Percentiles rank a stretch among this genome's conserved stretches.
Evolutionary conservation across 371 early-diverging fungal genomes (phyloP).

Genomic region (Mortierella sp.): DNA sequence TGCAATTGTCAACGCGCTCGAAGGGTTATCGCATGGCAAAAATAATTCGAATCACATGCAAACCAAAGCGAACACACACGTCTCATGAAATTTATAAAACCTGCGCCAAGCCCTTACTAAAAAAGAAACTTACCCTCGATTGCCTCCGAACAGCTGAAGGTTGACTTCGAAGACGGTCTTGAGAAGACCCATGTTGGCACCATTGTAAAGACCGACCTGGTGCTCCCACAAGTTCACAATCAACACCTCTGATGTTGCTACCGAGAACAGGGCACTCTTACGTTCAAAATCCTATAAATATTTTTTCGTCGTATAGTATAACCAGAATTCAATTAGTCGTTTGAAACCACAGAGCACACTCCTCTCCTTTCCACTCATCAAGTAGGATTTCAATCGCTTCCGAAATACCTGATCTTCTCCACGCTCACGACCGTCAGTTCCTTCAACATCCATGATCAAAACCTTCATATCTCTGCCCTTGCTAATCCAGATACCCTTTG

Average conservation of each 20-base stretch:
- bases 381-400: background rate
- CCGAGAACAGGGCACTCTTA: constrained; percentile 96
- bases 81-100: background rate
- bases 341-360: no score
- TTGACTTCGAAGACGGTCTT: constrained; percentile 99
- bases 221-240: constrained; percentile 98
- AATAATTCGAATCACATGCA: constrained; percentile 8
- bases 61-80: background rate
- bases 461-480: constrained; percentile 87
- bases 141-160: constrained; percentile 91
- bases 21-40: background rate
- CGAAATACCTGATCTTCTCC: constrained; percentile 92
- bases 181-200: constrained; percentile 98
- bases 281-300: constrained; percentile 92
- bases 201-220: constrained; percentile 97
- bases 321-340: background rate
- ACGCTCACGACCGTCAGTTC: constrained; percentile 98
- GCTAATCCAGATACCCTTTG: constrained; percentile 97
- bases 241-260: constrained; percentile 96
- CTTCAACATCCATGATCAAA: constrained; percentile 98
- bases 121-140: constrained; percentile 60
- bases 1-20: background rate
- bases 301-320: background rate
- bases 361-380: no score
- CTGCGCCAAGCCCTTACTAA: background rate